Evolutionary conservation across 129 eudicot genomes (phyloP).

Genomic region (Flaveria ramosissima): DNA sequence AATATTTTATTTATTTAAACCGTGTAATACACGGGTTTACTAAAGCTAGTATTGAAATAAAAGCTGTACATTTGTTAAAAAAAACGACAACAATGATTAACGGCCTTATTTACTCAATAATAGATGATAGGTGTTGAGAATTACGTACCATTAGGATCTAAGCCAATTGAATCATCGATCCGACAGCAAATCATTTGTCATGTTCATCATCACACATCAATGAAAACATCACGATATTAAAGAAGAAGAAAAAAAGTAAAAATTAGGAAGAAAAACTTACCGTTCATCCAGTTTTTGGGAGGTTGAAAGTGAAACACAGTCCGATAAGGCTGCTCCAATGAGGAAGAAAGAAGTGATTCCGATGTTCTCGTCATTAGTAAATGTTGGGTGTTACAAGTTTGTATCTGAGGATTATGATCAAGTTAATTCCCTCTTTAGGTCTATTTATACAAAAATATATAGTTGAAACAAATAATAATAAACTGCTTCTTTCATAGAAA

Average conservation of each 20-base stretch:
- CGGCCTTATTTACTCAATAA: neutral
- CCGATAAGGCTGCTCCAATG: conserved; percentile 35
- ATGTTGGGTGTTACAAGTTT: conserved; percentile 23
- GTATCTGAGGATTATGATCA: neutral
- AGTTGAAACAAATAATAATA: neutral
- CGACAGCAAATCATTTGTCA: neutral
- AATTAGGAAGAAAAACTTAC: conserved; percentile 29
- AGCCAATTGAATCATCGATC: conserved; percentile 19
- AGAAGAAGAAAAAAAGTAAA: neutral
- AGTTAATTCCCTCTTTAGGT: neutral
- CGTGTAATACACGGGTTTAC: too few species aligned
- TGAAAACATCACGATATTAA: neutral
- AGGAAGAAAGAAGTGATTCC: neutral
- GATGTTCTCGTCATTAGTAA: neutral
- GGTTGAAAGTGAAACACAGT: conserved; percentile 47
- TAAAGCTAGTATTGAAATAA: too few species aligned
- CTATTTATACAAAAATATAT: neutral
- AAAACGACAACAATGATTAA: neutral
- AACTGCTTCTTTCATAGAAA: neutral
- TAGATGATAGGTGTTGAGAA: neutral
- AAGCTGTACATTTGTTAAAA: neutral
- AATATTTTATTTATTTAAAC: too few species aligned
- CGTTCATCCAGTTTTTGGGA: conserved; percentile 73
- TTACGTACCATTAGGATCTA: conserved; percentile 77
- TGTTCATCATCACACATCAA: conserved; percentile 17